A percentile compares a stretch with the other conserved stretches of the same genome.
These are phyloP conservation scores for Phytophthora palmivora DNA, from an alignment of 352 stramenopile genomes.

Conservation along the genomic window DNA sequence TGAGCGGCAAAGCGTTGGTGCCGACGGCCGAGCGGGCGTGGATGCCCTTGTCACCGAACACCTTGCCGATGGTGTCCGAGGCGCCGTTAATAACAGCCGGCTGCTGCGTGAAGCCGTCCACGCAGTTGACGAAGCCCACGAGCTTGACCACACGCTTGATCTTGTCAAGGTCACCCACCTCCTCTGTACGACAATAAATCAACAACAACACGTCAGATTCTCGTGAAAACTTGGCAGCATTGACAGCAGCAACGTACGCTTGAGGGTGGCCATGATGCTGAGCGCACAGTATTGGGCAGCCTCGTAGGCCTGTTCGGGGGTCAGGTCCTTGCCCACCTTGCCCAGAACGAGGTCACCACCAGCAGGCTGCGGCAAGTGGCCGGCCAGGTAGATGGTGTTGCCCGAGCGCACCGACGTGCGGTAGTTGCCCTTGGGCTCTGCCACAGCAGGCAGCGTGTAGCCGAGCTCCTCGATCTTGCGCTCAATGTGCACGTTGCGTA, in stretches of 20 bases:
- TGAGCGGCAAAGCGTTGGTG: constrained; percentile 96
- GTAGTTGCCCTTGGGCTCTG: constrained; percentile 93
- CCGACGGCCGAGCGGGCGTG: constrained; percentile 96
- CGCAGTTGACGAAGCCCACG: constrained; percentile 96
- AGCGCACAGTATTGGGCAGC: constrained; percentile 90
- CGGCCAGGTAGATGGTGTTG: constrained; percentile 88
- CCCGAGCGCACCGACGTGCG: constrained; percentile 79
- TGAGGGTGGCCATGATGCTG: constrained; percentile 92
- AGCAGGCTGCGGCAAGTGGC: constrained; percentile 78
- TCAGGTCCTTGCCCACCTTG: constrained; percentile 91
- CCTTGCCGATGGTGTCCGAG: constrained; percentile 93
- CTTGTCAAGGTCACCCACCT: constrained; percentile 93
- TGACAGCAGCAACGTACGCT: constrained; percentile 55
- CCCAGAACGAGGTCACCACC: constrained; percentile 85
- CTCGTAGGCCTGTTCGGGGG: constrained; percentile 91
- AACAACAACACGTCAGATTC: constrained; percentile 1
- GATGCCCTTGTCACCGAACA: constrained; percentile 91
- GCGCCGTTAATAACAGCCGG: constrained; percentile 96
- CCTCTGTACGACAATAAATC: constrained; percentile 43
- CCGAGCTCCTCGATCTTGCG: constrained; percentile 86
- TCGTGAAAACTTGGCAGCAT: background rate
- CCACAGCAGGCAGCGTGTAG: constrained; percentile 82
- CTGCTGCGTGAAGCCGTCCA: constrained; percentile 92
- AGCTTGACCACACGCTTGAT: constrained; percentile 96
- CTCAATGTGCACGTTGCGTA: constrained; percentile 84